phyloP scores from a whole-genome alignment of 768 basidiomycete genomes.

The Leucocoprinus birnbaumii region DNA sequence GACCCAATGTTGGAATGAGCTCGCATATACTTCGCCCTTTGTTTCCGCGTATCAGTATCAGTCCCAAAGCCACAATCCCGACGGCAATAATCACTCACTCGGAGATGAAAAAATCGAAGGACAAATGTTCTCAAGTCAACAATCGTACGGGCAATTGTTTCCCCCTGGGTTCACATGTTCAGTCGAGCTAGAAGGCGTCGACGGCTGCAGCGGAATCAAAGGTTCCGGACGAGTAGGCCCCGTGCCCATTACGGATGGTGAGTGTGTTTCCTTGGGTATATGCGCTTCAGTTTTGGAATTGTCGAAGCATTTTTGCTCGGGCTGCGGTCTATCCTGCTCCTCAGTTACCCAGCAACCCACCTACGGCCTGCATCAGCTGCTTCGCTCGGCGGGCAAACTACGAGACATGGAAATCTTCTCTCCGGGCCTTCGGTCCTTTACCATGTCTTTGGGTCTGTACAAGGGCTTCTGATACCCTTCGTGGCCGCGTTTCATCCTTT shows the following conservation, averaged over 20 bases:
- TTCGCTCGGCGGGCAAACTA: too few relatives aligned
- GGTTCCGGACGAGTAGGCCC: slow-evolving; percentile 57
- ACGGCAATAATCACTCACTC: background rate
- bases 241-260: slow-evolving; percentile 59
- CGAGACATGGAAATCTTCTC: background rate
- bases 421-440: background rate
- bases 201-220: slow-evolving; percentile 46
- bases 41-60: slow-evolving; percentile 13
- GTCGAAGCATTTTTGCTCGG: background rate
- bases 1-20: slow-evolving; percentile 46
- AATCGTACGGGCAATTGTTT: slow-evolving; percentile 19
- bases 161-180: slow-evolving; percentile 50
- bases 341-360: background rate
- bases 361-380: background rate
- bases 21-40: slow-evolving; percentile 18
- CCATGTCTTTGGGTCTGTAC: slow-evolving; percentile 3
- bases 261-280: slow-evolving; percentile 10
- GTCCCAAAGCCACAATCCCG: background rate
- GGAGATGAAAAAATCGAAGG: background rate
- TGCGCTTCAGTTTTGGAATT: background rate
- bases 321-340: background rate
- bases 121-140: background rate
- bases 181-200: slow-evolving; percentile 66
- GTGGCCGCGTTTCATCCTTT: background rate
- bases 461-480: background rate